Percentiles rank a stretch among this genome's conserved stretches.
Conservation (phyloP, 208 protist genomes). For the Crithidia brevicula region DNA sequence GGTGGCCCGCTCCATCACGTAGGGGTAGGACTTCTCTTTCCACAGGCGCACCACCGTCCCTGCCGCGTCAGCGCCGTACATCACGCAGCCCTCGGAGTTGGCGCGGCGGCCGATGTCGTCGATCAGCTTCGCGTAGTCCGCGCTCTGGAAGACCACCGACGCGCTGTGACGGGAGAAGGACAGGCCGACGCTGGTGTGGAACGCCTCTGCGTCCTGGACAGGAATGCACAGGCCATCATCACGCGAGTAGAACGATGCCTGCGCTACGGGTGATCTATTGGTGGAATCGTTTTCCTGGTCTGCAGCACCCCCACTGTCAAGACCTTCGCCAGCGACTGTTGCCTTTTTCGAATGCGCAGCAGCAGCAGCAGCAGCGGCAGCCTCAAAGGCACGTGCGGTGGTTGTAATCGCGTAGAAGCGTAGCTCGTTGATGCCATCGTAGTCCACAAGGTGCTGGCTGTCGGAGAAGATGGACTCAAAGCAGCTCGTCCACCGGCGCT, state of each 20-base stretch:
- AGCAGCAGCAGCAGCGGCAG: no score
- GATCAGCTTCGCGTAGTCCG: slow-evolving; percentile 32
- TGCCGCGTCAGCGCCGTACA: slow-evolving; percentile 48
- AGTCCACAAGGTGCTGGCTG: slow-evolving; percentile 53
- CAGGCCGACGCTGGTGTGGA: slow-evolving; percentile 40
- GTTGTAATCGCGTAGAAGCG: slow-evolving; percentile 60
- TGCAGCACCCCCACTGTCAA: no score
- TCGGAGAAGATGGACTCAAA: slow-evolving; percentile 59
- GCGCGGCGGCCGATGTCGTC: slow-evolving; percentile 37
- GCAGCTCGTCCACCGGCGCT: slow-evolving; percentile 44
- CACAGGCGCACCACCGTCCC: slow-evolving; percentile 54
- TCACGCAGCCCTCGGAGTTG: slow-evolving; percentile 61
- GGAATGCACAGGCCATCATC: slow-evolving; percentile 36
- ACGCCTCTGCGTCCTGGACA: slow-evolving; percentile 16
- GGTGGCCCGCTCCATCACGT: slow-evolving; percentile 60
- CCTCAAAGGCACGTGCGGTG: slow-evolving; percentile 14
- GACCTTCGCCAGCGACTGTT: no score
- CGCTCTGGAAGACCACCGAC: slow-evolving; percentile 19
- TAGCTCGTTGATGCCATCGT: slow-evolving; percentile 33
- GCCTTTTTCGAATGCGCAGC: no score
- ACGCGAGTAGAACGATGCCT: no score
- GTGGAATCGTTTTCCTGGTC: no score
- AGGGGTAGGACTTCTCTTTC: slow-evolving; percentile 57
- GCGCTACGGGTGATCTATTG: no score
- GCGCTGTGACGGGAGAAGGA: slow-evolving; percentile 24